A percentile compares a stretch with the other conserved stretches of the same genome.
Conservation (phyloP, 257 asterid species). For the Avicennia marina region DNA sequence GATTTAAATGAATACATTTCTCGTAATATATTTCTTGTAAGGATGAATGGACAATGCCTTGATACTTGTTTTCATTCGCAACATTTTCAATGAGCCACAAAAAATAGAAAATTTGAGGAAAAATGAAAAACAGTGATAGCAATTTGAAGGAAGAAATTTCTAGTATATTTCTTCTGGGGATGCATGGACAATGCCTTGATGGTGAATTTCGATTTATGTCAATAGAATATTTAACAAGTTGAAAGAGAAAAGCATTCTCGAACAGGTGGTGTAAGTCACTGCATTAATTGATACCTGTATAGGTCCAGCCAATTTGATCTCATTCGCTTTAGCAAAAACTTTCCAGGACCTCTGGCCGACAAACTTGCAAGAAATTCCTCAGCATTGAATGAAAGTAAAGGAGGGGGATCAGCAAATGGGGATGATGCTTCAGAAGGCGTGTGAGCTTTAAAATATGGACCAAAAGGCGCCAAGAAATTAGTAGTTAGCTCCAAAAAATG, state of each 20-base stretch:
- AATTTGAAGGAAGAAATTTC: not conserved
- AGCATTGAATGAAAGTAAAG: constrained; percentile 68
- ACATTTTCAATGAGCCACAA: not conserved
- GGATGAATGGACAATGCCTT: no score
- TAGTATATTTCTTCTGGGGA: constrained; percentile 7
- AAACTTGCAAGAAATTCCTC: constrained; percentile 71
- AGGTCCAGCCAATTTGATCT: constrained; percentile 94
- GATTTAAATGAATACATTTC: no score
- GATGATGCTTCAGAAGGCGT: constrained; percentile 92
- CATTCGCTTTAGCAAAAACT: constrained; percentile 81
- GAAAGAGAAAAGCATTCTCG: constrained; percentile 2
- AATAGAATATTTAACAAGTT: constrained; percentile 11
- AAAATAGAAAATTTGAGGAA: constrained; percentile 2
- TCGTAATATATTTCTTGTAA: no score
- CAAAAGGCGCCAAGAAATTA: constrained; percentile 96
- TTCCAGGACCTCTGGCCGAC: constrained; percentile 93
- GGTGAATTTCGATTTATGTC: not conserved
- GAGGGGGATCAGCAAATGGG: constrained; percentile 88
- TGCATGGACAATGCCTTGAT: not conserved
- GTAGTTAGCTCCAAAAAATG: constrained; percentile 98
- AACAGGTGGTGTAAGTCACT: constrained; percentile 9
- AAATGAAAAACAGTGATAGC: not conserved
- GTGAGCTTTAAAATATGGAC: constrained; percentile 80
- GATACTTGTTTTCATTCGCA: no score
- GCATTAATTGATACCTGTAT: constrained; percentile 60